Evolutionary conservation across 202 grass and related monocot species (phyloP).

Genomic region (Zizania palustris): DNA sequence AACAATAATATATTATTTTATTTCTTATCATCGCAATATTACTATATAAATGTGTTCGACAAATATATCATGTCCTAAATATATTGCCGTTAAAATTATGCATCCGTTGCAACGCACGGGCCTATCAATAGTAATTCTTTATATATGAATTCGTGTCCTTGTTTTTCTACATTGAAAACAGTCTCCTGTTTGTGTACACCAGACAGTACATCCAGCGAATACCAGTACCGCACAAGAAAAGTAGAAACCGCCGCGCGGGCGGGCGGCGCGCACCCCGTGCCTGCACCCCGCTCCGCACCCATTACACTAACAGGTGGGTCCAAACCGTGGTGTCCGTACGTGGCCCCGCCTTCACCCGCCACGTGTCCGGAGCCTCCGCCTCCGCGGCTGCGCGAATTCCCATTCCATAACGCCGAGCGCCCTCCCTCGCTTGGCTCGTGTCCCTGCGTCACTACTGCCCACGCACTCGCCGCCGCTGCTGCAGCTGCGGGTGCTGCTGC

Average conservation of each 20-base stretch:
- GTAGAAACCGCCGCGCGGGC: not conserved
- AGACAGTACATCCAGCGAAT: not conserved
- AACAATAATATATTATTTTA: too few relatives aligned
- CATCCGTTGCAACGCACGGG: too few relatives aligned
- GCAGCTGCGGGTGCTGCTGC: not conserved
- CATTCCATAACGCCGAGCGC: constrained; percentile 42
- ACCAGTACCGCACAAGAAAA: not conserved
- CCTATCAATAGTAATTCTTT: too few relatives aligned
- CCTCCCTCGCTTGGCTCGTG: constrained; percentile 57
- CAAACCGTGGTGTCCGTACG: not conserved
- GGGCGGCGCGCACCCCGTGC: not conserved
- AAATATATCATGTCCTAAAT: too few relatives aligned
- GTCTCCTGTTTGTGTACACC: not conserved
- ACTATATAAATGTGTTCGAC: too few relatives aligned
- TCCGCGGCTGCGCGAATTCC: constrained; percentile 1
- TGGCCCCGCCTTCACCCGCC: not conserved
- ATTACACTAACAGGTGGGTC: constrained; percentile 26
- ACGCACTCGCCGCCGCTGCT: not conserved
- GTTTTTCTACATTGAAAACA: not conserved
- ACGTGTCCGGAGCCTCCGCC: constrained; percentile 6
- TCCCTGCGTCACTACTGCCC: constrained; percentile 15
- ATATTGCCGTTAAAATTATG: too few relatives aligned
- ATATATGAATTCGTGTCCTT: too few relatives aligned
- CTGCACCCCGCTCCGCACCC: constrained; percentile 24
- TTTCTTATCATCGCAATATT: too few relatives aligned